These are phyloP conservation scores for Colletotrichum gloeosporioides DNA, from an alignment of 2,329 filamentous ascomycete genomes.

Conservation along the genomic window DNA sequence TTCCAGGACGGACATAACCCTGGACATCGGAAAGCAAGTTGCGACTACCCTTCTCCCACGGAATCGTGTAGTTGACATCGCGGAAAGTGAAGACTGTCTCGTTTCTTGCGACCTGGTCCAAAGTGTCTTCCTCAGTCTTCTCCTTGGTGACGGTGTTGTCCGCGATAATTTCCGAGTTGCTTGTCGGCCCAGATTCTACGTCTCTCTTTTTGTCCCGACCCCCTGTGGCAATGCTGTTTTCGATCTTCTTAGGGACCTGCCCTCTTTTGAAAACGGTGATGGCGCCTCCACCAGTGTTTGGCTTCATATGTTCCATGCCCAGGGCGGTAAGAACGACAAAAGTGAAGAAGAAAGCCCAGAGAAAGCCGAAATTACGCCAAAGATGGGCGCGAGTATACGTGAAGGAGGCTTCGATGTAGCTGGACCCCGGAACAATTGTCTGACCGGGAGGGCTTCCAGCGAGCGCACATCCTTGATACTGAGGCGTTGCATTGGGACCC, in stretches of 20 bases:
- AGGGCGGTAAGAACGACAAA: conserved; percentile 48
- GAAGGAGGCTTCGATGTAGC: conserved; percentile 59
- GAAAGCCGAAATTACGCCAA: conserved; percentile 64
- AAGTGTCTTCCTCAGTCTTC: conserved; percentile 32
- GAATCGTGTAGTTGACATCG: conserved; percentile 55
- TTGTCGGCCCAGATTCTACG: conserved; percentile 47
- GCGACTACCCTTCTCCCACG: conserved; percentile 66
- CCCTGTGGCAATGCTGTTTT: conserved; percentile 61
- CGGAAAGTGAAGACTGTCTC: conserved; percentile 63
- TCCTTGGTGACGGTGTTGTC: conserved; percentile 19
- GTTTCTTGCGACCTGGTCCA: conserved; percentile 63
- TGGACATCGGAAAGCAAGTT: conserved; percentile 78
- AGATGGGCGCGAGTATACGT: conserved; percentile 61
- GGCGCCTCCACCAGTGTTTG: conserved; percentile 62
- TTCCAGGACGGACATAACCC: conserved; percentile 85
- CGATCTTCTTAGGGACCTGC: conserved; percentile 63
- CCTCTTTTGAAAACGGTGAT: conserved; percentile 69
- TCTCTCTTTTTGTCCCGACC: conserved; percentile 50
- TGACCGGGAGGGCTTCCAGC: conserved; percentile 60
- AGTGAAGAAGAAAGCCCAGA: conserved; percentile 54
- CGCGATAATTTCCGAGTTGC: conserved; percentile 68
- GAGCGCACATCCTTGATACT: conserved; percentile 66
- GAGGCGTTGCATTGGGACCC: conserved; percentile 46
- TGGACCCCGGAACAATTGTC: conserved; percentile 55
- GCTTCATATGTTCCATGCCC: conserved; percentile 51